Evolutionary conservation across 495 filamentous ascomycete genomes (phyloP), one percentile per base, ranked within the genome.

Genomic region (Aspergillus biplanus): DNA sequence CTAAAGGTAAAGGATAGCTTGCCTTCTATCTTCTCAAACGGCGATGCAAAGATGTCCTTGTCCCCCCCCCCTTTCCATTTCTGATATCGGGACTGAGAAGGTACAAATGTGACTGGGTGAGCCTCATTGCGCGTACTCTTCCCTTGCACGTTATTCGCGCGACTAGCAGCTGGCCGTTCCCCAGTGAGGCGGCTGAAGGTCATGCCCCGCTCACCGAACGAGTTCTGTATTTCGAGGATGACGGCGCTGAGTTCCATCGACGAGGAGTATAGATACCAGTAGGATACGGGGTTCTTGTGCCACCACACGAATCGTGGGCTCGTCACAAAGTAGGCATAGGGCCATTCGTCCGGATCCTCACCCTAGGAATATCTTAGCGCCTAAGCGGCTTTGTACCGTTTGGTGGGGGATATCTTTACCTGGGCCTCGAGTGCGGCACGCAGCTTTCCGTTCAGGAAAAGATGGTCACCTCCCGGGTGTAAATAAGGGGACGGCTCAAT

Each of bases 21-120:
- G 1, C 66, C 66, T 9, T 59, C 66, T 9, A 69, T 56, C 21
- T 66, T 65, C 44, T 69, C 66, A 48, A 69, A 69, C 11, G 63
- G 66, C 5, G 66, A 69, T 11, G 55, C 59, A 34, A 69, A 66
- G 15, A 66, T 63, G 39, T 52, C 34, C 21, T 66, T 67, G 0
- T 55, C 52, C 64, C 61, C 64, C 6, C 18, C 39, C 3, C 64
- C 64, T 42, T 63, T 64, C 12, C 64, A 69, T n/a, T 54, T 58
- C 12, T 60, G 66, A 2, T 52, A 42, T n/a, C n/a, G 48, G 3
- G 64, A 58, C 15, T 16, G 37, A 42, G 37, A 42, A 8, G 37
- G 3, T 8, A 11, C 27, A 12, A 34, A 54, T 34, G 52, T 54
- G 18, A 54, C 8, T 4, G n/a, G 27, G 27, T 34, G 4, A 5